Evolutionary conservation across 108 stramenopile species (phyloP), one percentile per base, ranked within the genome.

Genomic region (Licmophora abbreviata): DNA sequence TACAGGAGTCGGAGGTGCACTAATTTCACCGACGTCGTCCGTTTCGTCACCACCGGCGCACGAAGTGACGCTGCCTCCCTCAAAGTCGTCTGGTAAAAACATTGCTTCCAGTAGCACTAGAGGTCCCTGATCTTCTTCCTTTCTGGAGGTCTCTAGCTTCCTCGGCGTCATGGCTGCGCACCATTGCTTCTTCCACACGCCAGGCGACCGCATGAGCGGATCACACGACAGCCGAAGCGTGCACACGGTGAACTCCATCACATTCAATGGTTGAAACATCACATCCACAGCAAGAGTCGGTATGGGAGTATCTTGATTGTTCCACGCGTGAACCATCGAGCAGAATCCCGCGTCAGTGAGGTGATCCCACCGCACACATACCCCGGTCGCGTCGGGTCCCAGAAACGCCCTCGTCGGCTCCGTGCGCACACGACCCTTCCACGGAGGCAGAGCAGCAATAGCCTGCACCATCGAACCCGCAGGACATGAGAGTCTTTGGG

Each of bases 301-400:
- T 22, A 87, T 53, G 7, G 89, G 89, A 15, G 85, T 86, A 33
- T 85, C 76, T 9, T 66, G 51, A 50, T 72, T 74, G 37, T 77
- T 82, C 66, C 83, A 87, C 7, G 73, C 77, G 63, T 87, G 80
- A 0, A 92, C 79, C 85, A 92, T 85, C 2, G 80, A 79, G 45
- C 38, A 74, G 29, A 46, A 42, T 12, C 46, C 46, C n/a, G 58
- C 60, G 28, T 69, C 69, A 25, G 25, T 43, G 14, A 55, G 34
- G 5, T 34, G 58, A 29, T 75, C 74, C 88, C 88, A 89, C 10
- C 63, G 43, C 7, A 66, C 68, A 59, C 83, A 89, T 0, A 83
- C 81, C 1, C 83, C 83, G 36, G 65, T 69, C 28, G 73, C 67
- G 7, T 50, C 30, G 1, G 77, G 58, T 0, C 51, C 58, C n/a